Percentiles rank a stretch among this genome's conserved stretches.
These are phyloP conservation scores for Hamamelis virginiana DNA, from an alignment of 164 flowering plant species.

Conservation along the genomic window DNA sequence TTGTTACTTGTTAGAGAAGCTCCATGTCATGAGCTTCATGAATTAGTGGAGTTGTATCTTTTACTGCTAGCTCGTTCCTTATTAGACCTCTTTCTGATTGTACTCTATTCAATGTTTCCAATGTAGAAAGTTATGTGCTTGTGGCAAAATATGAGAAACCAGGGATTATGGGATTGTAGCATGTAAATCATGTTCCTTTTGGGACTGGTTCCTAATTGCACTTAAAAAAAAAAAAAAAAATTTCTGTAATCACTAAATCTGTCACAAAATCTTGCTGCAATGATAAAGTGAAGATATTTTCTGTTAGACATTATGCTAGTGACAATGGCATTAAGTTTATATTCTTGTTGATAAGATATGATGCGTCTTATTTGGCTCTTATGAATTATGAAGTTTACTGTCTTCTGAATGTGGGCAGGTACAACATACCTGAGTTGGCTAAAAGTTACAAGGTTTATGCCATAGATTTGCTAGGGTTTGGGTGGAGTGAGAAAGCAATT, in stretches of 20 bases:
- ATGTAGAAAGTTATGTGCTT: too few species aligned
- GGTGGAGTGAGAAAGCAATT: constrained; percentile 97
- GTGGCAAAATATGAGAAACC: too few species aligned
- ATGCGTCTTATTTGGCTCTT: neutral
- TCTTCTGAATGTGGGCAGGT: constrained; percentile 45
- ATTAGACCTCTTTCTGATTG: neutral
- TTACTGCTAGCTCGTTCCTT: neutral
- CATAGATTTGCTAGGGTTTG: constrained; percentile 90
- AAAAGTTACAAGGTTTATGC: constrained; percentile 90
- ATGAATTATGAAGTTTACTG: constrained; percentile 2
- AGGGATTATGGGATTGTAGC: too few species aligned
- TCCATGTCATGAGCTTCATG: neutral
- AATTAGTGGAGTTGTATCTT: neutral
- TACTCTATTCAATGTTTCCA: neutral
- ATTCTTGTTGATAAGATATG: neutral
- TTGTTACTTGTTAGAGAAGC: neutral
- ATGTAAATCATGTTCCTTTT: too few species aligned
- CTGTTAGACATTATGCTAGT: neutral
- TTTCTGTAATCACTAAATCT: too few species aligned
- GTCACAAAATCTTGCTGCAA: too few species aligned
- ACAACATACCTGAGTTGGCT: constrained; percentile 90
- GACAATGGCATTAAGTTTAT: neutral
- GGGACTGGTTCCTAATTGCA: too few species aligned
- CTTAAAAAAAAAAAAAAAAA: too few species aligned
- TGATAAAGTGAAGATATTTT: neutral